These are phyloP conservation scores for Calamus simplicifolius DNA, from an alignment of 176 grass and related monocot species.

Conservation along the genomic window DNA sequence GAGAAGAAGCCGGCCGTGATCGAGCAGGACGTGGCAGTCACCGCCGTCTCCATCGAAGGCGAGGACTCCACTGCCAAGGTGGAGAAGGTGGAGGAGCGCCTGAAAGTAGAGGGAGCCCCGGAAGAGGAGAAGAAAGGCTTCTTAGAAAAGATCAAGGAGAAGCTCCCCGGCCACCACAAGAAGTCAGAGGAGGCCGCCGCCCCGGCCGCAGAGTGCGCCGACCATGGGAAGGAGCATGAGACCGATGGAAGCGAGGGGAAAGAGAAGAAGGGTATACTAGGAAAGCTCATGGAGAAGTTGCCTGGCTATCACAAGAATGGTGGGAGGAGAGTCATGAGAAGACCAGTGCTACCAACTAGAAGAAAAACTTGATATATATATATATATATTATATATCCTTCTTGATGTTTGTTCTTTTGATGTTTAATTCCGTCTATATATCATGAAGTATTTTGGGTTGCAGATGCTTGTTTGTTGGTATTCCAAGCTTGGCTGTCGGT, in stretches of 20 bases:
- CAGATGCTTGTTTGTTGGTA: no score
- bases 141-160: conserved; percentile 98
- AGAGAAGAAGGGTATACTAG: no score
- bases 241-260: conserved; percentile 30
- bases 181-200: conserved; percentile 36
- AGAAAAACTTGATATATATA: no score
- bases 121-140: conserved; percentile 83
- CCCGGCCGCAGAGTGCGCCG: not conserved
- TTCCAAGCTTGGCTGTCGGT: no score
- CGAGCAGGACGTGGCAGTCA: conserved; percentile 12
- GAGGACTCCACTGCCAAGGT: conserved; percentile 40
- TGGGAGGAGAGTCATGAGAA: no score
- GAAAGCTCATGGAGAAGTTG: no score
- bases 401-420: no score
- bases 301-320: no score
- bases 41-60: conserved; percentile 2
- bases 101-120: conserved; percentile 12
- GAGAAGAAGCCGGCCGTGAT: not conserved
- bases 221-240: conserved; percentile 18
- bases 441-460: no score
- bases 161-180: conserved; percentile 68
- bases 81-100: conserved; percentile 46
- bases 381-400: no score
- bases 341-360: no score
- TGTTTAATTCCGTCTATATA: no score